Conservation (phyloP, 306 rosid genomes). For the Gynostemma pentaphyllum region DNA sequence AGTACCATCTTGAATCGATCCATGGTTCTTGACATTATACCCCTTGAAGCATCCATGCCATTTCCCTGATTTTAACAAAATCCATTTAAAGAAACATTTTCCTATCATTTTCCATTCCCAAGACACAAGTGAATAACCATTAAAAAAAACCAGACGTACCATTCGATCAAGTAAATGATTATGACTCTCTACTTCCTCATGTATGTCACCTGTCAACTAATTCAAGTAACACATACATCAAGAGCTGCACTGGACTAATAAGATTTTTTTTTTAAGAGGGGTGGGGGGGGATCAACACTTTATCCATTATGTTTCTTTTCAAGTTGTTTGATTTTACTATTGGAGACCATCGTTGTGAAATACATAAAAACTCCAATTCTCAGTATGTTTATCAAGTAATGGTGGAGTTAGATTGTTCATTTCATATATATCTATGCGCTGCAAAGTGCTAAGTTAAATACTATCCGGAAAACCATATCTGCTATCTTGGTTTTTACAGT, state of each 20-base stretch:
- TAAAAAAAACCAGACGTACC: constrained; percentile 45
- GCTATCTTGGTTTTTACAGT: not conserved
- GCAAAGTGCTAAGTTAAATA: not conserved
- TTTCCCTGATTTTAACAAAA: constrained; percentile 47
- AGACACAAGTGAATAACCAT: not conserved
- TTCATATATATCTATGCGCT: not conserved
- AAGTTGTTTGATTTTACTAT: no score
- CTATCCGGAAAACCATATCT: not conserved
- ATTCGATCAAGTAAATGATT: constrained; percentile 67
- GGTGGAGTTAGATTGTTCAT: not conserved
- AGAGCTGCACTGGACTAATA: not conserved
- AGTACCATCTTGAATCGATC: constrained; percentile 83
- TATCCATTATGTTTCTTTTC: not conserved
- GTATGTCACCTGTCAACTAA: constrained; percentile 95
- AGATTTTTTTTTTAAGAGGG: no score
- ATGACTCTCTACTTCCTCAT: constrained; percentile 86
- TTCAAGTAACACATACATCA: constrained; percentile 12
- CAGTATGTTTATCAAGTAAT: not conserved
- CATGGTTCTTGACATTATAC: constrained; percentile 90
- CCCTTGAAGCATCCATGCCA: constrained; percentile 87
- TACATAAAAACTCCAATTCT: not conserved
- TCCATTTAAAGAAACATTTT: constrained; percentile 10
- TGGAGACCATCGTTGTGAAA: not conserved
- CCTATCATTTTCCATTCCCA: not conserved
- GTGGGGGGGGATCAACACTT: not conserved